Evolutionary conservation across 2,329 filamentous ascomycete species (phyloP).

Genomic region (Tolypocladium tundrense): DNA sequence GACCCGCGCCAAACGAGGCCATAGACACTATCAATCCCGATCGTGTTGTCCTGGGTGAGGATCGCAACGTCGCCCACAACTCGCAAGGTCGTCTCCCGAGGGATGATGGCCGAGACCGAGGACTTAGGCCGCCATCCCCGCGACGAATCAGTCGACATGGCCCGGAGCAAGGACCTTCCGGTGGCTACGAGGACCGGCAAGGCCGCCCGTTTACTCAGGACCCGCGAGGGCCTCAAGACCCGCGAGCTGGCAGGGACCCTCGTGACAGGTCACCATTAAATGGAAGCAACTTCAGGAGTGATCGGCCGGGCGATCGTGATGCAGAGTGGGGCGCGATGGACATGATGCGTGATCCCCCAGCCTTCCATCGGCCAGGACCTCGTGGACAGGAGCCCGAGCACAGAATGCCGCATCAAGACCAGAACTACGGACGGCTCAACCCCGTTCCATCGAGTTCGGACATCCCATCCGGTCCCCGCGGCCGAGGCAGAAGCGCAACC

Average conservation of each 20-base stretch:
- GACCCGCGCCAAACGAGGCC: conserved; percentile 15
- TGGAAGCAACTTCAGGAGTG: conserved; percentile 18
- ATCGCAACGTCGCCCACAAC: conserved; percentile 19
- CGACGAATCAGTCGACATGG: conserved; percentile 26
- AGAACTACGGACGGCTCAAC: conserved; percentile 53
- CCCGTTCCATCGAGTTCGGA: conserved; percentile 34
- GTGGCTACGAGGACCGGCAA: conserved; percentile 35
- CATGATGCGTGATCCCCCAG: conserved; percentile 28
- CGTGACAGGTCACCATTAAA: conserved; percentile 21
- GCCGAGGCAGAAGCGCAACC: conserved; percentile 33
- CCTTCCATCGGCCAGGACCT: conserved; percentile 24
- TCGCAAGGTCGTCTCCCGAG: conserved; percentile 24
- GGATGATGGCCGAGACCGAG: conserved; percentile 35
- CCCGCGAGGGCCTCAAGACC: conserved; percentile 18
- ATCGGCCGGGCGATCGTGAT: conserved; percentile 29
- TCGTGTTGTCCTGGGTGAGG: conserved; percentile 34
- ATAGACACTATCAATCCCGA: conserved; percentile 36
- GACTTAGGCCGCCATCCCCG: conserved; percentile 35
- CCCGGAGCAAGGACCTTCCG: conserved; percentile 15
- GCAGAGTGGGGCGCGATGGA: conserved; percentile 19
- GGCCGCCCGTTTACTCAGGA: conserved; percentile 29
- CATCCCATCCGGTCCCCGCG: conserved; percentile 47
- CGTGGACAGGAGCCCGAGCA: conserved; percentile 38
- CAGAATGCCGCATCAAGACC: conserved; percentile 42
- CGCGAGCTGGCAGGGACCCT: conserved; percentile 18